Percentiles rank a stretch among this genome's conserved stretches.
These are phyloP conservation scores for Hirschfeldia incana DNA, from an alignment of 345 rosid genomes.

Conservation along the genomic window DNA sequence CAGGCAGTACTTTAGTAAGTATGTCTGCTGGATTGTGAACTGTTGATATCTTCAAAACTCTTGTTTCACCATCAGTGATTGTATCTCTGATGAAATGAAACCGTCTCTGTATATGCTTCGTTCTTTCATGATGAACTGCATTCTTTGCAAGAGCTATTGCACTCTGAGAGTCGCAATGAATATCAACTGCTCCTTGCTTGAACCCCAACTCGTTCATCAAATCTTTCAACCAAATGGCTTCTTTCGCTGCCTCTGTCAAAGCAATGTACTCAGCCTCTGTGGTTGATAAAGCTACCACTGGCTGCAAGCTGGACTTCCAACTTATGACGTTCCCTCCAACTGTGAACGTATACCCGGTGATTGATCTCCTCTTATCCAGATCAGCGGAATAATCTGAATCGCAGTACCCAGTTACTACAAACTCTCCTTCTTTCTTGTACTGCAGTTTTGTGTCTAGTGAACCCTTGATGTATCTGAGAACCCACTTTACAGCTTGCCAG, in stretches of 20 bases:
- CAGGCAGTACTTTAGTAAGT: no score
- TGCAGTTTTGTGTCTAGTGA: background rate
- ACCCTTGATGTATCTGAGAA: background rate
- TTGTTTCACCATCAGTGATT: background rate
- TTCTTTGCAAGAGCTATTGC: background rate
- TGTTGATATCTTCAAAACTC: background rate
- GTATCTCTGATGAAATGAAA: background rate
- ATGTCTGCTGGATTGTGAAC: background rate
- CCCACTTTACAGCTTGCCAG: no score
- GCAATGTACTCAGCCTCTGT: no score
- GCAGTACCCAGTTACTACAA: background rate
- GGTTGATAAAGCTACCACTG: no score
- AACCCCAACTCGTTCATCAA: background rate
- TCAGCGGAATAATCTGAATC: background rate
- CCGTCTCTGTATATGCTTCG: background rate
- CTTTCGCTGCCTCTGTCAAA: no score
- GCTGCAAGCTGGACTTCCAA: background rate
- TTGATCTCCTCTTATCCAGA: background rate
- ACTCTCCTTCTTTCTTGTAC: no score
- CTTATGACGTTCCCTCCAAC: background rate
- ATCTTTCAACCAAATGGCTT: background rate
- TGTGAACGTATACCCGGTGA: background rate
- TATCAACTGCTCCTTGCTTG: background rate
- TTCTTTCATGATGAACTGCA: no score
- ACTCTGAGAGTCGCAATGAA: background rate